phyloP scores from a whole-genome alignment of 2,329 filamentous ascomycete species.

The Fusarium guadeloupense region DNA sequence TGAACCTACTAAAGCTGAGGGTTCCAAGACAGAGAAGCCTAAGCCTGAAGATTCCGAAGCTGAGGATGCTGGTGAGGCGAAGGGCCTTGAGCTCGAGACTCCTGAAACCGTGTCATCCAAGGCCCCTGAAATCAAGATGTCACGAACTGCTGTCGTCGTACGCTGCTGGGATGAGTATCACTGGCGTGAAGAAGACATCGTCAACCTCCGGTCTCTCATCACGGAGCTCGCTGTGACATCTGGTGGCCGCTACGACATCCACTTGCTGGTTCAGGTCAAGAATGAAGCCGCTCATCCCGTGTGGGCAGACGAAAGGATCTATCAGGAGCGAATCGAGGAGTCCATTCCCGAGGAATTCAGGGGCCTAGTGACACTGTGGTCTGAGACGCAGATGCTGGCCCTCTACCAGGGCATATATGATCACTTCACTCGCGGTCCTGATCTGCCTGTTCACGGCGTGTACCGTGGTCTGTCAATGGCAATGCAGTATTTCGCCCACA shows the following conservation, averaged over 20 bases:
- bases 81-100: not conserved
- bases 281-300: conserved; percentile 77
- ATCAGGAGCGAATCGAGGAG: conserved; percentile 71
- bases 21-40: not conserved
- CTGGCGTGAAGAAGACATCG: conserved; percentile 82
- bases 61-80: not conserved
- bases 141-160: conserved; percentile 77
- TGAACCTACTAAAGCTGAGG: not conserved
- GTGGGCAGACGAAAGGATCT: conserved; percentile 78
- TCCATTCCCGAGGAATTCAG: conserved; percentile 85
- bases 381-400: conserved; percentile 89
- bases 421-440: conserved; percentile 69
- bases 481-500: conserved; percentile 89
- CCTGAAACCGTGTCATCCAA: conserved; percentile 4
- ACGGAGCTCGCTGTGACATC: conserved; percentile 82
- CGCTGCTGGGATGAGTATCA: conserved; percentile 83
- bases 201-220: conserved; percentile 85
- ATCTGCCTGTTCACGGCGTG: conserved; percentile 86
- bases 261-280: conserved; percentile 86
- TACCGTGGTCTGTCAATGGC: conserved; percentile 95
- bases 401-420: conserved; percentile 90
- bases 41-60: conserved; percentile 14
- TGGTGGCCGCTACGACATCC: conserved; percentile 86
- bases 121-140: conserved; percentile 24
- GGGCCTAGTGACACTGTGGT: conserved; percentile 91